These are phyloP conservation scores for Sungouiozyma ichnusensis DNA, from an alignment of 805 yeast genomes.

Conservation along the genomic window DNA sequence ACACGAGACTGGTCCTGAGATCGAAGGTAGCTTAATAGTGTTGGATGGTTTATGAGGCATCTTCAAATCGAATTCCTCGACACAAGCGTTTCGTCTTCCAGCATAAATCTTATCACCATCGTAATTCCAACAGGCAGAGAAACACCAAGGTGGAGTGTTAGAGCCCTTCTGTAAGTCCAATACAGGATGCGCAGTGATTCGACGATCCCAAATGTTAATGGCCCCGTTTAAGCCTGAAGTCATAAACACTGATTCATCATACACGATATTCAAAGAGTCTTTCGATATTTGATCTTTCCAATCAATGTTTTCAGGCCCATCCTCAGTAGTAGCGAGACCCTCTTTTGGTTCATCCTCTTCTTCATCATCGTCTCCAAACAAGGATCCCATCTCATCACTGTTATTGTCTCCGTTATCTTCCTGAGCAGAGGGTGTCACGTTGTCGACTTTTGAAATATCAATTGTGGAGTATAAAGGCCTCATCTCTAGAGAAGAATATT, in stretches of 20 bases:
- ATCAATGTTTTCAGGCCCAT: conserved; percentile 3
- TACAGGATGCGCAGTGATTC: conserved; percentile 36
- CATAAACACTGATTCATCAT: conserved; percentile 48
- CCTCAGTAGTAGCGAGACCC: conserved; percentile 5
- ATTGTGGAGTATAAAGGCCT: conserved; percentile 46
- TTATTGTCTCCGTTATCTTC: conserved; percentile 11
- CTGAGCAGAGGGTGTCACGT: conserved; percentile 7
- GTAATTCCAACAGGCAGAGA: conserved; percentile 72
- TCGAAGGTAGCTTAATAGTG: conserved; percentile 63
- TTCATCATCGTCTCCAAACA: conserved; percentile 50
- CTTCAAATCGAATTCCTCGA: conserved; percentile 62
- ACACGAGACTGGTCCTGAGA: conserved; percentile 84
- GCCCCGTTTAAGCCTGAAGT: conserved; percentile 80
- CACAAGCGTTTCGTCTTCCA: conserved; percentile 82
- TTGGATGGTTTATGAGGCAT: conserved; percentile 43
- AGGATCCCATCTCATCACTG: conserved; percentile 43
- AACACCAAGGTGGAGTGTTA: conserved; percentile 88
- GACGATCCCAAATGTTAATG: conserved; percentile 70
- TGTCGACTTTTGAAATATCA: conserved; percentile 32
- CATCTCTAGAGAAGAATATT: conserved; percentile 64
- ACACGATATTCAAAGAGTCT: conserved; percentile 17
- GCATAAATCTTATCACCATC: conserved; percentile 63
- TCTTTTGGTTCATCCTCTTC: too few relatives aligned
- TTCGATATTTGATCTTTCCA: conserved; percentile 17
- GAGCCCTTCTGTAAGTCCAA: conserved; percentile 44